Evolutionary conservation across 352 stramenopile species (phyloP).

Genomic region (Phytophthora sojae): DNA sequence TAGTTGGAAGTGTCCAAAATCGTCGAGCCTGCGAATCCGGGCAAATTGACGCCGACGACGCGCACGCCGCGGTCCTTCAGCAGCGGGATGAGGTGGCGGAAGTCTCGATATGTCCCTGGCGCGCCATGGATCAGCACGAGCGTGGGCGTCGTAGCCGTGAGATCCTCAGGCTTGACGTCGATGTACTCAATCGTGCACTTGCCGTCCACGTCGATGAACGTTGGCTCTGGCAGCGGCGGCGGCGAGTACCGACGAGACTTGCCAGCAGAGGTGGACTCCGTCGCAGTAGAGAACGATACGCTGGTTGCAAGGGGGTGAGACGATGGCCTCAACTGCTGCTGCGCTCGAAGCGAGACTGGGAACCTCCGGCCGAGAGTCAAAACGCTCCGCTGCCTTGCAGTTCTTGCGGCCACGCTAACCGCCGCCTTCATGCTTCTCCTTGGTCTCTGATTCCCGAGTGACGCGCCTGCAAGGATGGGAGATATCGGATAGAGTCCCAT

Average conservation of each 20-base stretch:
- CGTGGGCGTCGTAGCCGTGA: slow-evolving; percentile 34
- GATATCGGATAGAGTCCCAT: background rate
- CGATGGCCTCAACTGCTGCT: background rate
- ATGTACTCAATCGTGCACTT: slow-evolving; percentile 63
- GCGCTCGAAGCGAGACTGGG: background rate
- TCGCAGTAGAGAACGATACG: slow-evolving; percentile 4
- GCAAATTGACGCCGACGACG: slow-evolving; percentile 68
- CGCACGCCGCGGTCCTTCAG: slow-evolving; percentile 50
- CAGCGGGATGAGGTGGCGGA: slow-evolving; percentile 66
- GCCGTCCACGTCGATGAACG: slow-evolving; percentile 38
- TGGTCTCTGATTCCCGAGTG: slow-evolving; percentile 22
- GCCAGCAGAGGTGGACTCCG: background rate
- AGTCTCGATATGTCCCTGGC: slow-evolving; percentile 71
- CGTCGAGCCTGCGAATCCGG: slow-evolving; percentile 60
- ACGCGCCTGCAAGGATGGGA: slow-evolving; percentile 5
- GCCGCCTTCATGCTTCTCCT: slow-evolving; percentile 26
- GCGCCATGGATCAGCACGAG: slow-evolving; percentile 73
- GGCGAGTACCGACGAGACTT: slow-evolving; percentile 23
- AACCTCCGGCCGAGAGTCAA: background rate
- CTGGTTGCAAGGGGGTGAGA: background rate
- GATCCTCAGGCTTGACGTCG: slow-evolving; percentile 27
- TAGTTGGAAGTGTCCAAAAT: slow-evolving; percentile 49
- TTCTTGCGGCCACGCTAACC: background rate
- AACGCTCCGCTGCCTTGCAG: slow-evolving; percentile 6
- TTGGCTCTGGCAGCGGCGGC: slow-evolving; percentile 36